Base-by-base conservation (phyloP, 306 rosid species). In the Astragalus membranaceus region DNA sequence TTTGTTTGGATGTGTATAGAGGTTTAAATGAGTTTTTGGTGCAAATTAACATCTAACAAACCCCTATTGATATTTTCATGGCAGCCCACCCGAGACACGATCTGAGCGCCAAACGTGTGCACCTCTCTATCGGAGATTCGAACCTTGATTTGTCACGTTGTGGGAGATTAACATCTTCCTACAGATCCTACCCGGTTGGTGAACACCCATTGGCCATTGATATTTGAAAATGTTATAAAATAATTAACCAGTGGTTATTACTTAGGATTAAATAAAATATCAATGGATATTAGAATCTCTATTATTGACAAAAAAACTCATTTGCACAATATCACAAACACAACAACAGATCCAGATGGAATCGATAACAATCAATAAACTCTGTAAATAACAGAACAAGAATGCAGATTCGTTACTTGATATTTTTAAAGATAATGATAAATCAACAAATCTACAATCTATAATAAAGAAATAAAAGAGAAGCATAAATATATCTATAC, bases 401-500 rank as follows among this genome's bases (percentile, higher is more conserved):
- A 53, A 60, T 29, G 75, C 69, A 55, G 7, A 35, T 77, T 6
- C 64, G 26, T 65, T 32, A n/a, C 20, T 42, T 5, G 9, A 48
- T 48, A 8, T 5, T 2, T 29, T 3, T 51, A 6, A 16, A 4
- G 39, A 35, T 26, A 10, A 54, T 54, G 26, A 71, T 12, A 59
- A 6, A 44, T 23, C 48, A 67, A 5, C 32, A 66, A 35, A 64
- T 64, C 32, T 12, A 53, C 0, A 58, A 5, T 7, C 13, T 10
- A 10, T 8, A 42, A 7, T 1, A 16, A 37, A 49, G 2, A 4
- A 51, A n/a, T 3, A 65, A 50, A 5, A 37, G 1, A 0, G 13
- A 41, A 20, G 23, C 23, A 20, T 20, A 55, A n/a, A 2, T 6
- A 30, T 7, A 12, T 35, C 6, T 50, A 12, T 64, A 91, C 97